A percentile compares a stretch with the other conserved stretches of the same genome.
Evolutionary conservation across 2,329 filamentous ascomycete genomes (phyloP).

Genomic region (Cordyceps cicadae): DNA sequence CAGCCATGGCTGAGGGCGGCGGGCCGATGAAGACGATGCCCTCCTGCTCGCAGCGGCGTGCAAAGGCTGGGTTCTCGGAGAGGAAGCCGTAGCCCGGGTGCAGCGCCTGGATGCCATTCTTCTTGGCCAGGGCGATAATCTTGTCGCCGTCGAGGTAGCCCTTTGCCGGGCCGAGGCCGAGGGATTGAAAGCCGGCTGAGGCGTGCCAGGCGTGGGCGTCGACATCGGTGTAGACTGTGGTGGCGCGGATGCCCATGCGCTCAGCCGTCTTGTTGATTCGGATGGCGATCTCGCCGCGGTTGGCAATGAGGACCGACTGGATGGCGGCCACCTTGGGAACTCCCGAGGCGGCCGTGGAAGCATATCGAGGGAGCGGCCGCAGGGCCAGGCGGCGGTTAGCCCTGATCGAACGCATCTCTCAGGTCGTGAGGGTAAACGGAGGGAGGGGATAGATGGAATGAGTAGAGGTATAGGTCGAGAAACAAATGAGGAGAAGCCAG

Average conservation of each 20-base stretch:
- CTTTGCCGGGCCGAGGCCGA: slow-evolving; percentile 73
- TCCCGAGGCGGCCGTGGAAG: slow-evolving; percentile 26
- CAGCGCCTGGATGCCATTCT: slow-evolving; percentile 79
- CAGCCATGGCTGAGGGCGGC: slow-evolving; percentile 69
- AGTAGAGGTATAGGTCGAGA: background rate
- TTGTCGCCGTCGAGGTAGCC: slow-evolving; percentile 90
- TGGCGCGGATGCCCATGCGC: slow-evolving; percentile 82
- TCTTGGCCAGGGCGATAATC: slow-evolving; percentile 81
- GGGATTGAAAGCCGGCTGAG: slow-evolving; percentile 69
- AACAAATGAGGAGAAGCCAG: background rate
- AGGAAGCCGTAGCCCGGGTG: slow-evolving; percentile 96
- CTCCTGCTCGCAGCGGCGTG: slow-evolving; percentile 76
- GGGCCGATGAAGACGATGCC: slow-evolving; percentile 93
- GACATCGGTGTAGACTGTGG: slow-evolving; percentile 89
- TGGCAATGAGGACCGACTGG: slow-evolving; percentile 86
- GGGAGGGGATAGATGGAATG: background rate
- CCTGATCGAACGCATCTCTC: slow-evolving; percentile 48
- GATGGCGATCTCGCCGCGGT: slow-evolving; percentile 92
- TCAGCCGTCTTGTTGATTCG: slow-evolving; percentile 84
- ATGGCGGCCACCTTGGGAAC: slow-evolving; percentile 39
- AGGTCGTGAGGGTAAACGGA: background rate
- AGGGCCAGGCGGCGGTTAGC: slow-evolving; percentile 41
- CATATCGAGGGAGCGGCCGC: slow-evolving; percentile 33
- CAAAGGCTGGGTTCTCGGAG: slow-evolving; percentile 88
- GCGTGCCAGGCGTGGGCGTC: slow-evolving; percentile 86